These are phyloP conservation scores for Diutina pseudorugosa DNA, from an alignment of 1,139 yeast genomes.

Conservation along the genomic window DNA sequence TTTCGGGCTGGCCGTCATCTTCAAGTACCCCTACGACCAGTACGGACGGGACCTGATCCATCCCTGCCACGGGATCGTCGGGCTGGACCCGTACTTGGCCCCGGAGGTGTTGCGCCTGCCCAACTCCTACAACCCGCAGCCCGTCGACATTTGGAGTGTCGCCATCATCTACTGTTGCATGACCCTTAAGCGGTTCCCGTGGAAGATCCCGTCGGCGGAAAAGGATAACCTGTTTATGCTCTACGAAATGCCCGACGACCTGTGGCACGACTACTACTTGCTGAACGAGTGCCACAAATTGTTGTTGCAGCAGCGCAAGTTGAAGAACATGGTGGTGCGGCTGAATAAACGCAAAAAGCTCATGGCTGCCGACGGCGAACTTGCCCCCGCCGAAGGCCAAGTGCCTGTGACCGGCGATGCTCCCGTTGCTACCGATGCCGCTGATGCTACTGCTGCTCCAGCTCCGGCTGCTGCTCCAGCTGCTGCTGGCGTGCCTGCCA, in stretches of 20 bases:
- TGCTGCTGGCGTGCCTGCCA: not conserved
- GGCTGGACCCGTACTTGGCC: slow-evolving; percentile 95
- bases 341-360: slow-evolving; percentile 31
- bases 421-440: too few relatives aligned
- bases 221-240: slow-evolving; percentile 69
- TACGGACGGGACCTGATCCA: slow-evolving; percentile 45
- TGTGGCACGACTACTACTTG: slow-evolving; percentile 39
- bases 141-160: slow-evolving; percentile 90
- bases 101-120: slow-evolving; percentile 75
- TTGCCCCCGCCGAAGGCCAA: too few relatives aligned
- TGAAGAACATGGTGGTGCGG: slow-evolving; percentile 29
- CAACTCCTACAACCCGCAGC: slow-evolving; percentile 72
- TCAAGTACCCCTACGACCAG: slow-evolving; percentile 78
- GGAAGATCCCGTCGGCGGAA: slow-evolving; percentile 30
- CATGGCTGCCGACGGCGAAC: slow-evolving; percentile 7
- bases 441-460: slow-evolving; percentile 5
- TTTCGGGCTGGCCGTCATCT: slow-evolving; percentile 93
- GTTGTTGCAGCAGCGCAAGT: slow-evolving; percentile 31
- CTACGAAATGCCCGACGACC: slow-evolving; percentile 43
- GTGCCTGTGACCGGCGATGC: too few relatives aligned
- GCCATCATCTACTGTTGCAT: slow-evolving; percentile 95
- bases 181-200: slow-evolving; percentile 84
- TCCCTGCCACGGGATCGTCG: slow-evolving; percentile 74
- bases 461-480: not conserved
- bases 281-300: slow-evolving; percentile 38